Conservation (phyloP, 148 eudicot species). For the Talinum fruticosum region DNA sequence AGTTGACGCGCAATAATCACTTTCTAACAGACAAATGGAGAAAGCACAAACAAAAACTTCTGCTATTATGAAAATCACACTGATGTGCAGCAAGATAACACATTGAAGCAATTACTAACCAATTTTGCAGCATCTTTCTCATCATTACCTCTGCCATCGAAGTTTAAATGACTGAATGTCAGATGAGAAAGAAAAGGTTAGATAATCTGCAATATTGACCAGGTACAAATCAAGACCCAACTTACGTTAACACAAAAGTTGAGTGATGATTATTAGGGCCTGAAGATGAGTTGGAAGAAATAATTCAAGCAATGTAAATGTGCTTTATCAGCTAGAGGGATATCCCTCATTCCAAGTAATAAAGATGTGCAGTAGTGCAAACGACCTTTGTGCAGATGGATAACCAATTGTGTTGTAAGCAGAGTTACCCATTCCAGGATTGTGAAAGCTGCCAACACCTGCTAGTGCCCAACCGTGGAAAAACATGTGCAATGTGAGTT, state of each 20-base stretch:
- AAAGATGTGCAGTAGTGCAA: conserved; percentile 90
- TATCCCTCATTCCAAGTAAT: conserved; percentile 20
- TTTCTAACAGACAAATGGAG: background rate
- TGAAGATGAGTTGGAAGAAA: background rate
- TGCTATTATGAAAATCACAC: background rate
- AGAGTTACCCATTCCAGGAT: conserved; percentile 91
- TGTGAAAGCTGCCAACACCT: conserved; percentile 95
- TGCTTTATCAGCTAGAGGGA: conserved; percentile 18
- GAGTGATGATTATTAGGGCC: background rate
- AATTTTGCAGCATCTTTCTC: conserved; percentile 30
- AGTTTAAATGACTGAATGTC: conserved; percentile 42
- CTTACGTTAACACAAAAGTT: background rate
- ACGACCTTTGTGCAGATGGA: conserved; percentile 98
- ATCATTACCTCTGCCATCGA: conserved; percentile 43
- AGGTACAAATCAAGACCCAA: background rate
- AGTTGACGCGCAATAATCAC: too few species aligned
- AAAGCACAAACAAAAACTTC: background rate
- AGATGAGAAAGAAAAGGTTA: conserved; percentile 20
- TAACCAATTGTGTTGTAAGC: conserved; percentile 93
- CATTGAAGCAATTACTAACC: conserved; percentile 30
- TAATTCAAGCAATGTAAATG: conserved; percentile 2
- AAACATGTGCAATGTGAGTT: conserved; percentile 95
- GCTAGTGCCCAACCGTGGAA: conserved; percentile 97
- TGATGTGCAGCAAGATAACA: background rate
- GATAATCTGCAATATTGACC: background rate